These are phyloP conservation scores for Starmerella apicola DNA, from an alignment of 805 yeast genomes.

Conservation along the genomic window DNA sequence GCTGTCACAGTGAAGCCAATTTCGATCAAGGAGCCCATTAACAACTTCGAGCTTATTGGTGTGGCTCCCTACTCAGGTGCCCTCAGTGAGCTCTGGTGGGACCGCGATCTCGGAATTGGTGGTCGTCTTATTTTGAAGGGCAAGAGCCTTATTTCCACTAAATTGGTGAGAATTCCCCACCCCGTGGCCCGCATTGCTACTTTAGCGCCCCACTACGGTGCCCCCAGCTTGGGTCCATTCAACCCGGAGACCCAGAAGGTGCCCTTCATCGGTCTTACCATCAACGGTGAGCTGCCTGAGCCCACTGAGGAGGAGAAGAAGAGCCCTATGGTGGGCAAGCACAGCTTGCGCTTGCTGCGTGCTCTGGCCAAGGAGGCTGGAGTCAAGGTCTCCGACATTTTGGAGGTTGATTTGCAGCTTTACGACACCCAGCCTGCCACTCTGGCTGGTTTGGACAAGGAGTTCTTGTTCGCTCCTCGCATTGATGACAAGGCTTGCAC, in stretches of 20 bases:
- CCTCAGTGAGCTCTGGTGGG: conserved; percentile 51
- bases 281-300: conserved; percentile 23
- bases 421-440: conserved; percentile 72
- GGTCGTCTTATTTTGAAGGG: conserved; percentile 54
- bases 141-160: conserved; percentile 23
- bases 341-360: conserved; percentile 54
- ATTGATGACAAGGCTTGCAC: conserved; percentile 78
- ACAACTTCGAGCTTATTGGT: conserved; percentile 68
- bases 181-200: conserved; percentile 68
- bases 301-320: conserved; percentile 50
- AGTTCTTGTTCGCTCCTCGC: conserved; percentile 71
- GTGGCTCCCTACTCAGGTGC: conserved; percentile 73
- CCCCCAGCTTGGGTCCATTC: conserved; percentile 54
- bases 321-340: conserved; percentile 59
- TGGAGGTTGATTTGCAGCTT: conserved; percentile 63
- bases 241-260: conserved; percentile 70
- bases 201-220: conserved; percentile 79
- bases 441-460: conserved; percentile 64
- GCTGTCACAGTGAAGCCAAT: conserved; percentile 60
- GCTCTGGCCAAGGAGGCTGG: conserved; percentile 52
- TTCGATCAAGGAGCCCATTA: conserved; percentile 46
- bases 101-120: conserved; percentile 75
- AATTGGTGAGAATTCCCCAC: conserved; percentile 30
- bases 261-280: conserved; percentile 57
- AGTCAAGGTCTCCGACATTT: conserved; percentile 46